A percentile compares a stretch with the other conserved stretches of the same genome.
phyloP scores from a whole-genome alignment of 2,329 filamentous ascomycete genomes.

The Beauveria pseudobassiana region DNA sequence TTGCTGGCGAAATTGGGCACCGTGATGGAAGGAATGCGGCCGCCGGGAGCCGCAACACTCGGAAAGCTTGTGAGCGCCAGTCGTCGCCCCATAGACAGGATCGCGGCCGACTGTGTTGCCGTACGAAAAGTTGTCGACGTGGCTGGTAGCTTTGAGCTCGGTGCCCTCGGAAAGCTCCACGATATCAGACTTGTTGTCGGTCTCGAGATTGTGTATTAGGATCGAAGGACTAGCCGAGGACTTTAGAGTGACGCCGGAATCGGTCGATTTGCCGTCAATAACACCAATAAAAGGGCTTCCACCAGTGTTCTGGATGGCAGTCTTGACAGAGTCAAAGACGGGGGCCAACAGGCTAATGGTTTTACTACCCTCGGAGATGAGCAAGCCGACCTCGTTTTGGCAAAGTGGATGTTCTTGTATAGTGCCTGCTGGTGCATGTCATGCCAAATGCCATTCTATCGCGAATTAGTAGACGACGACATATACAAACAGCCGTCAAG shows the following conservation, averaged over 20 bases:
- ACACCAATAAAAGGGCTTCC: constrained; percentile 33
- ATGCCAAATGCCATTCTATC: constrained; percentile 32
- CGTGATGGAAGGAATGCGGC: constrained; percentile 27
- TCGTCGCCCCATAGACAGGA: constrained; percentile 29
- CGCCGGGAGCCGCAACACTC: constrained; percentile 27
- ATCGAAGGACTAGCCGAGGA: constrained; percentile 32
- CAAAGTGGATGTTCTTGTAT: constrained; percentile 38
- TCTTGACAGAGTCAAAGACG: constrained; percentile 33
- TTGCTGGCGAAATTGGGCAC: constrained; percentile 32
- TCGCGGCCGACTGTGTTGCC: constrained; percentile 33
- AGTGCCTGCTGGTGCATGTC: constrained; percentile 36
- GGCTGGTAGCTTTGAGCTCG: constrained; percentile 21
- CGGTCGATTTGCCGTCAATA: constrained; percentile 32
- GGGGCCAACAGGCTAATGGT: constrained; percentile 33
- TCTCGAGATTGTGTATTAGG: constrained; percentile 35
- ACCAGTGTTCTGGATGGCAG: constrained; percentile 28
- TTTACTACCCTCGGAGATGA: constrained; percentile 24
- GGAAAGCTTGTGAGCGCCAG: constrained; percentile 27
- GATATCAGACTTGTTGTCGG: constrained; percentile 30
- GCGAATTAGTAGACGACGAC: neutral
- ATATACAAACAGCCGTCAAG: neutral
- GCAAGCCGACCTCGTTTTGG: constrained; percentile 30
- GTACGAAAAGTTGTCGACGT: constrained; percentile 33
- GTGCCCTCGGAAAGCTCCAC: constrained; percentile 25
- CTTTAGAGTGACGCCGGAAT: constrained; percentile 32